Base-by-base conservation (phyloP, 2,329 filamentous ascomycete genomes). In the Alternaria arborescens region DNA sequence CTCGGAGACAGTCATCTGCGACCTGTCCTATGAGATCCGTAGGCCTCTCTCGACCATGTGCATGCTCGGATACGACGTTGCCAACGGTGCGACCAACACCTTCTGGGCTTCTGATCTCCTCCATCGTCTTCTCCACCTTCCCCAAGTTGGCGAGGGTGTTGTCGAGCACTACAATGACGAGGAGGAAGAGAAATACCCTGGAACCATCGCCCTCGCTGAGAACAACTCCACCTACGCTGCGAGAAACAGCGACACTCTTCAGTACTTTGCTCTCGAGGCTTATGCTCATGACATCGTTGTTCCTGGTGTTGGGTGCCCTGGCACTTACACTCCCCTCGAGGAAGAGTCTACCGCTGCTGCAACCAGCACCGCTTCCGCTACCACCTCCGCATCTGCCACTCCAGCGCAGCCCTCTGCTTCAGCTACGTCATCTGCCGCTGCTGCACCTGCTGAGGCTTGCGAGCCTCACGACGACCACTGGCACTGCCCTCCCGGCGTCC, bases 1-100 rank as follows among this genome's bases (percentile, higher is more conserved):
- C 3, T 77, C 82, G 1, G 88, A 91, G 76, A 91, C 89, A 2
- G 89, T 91, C 65, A 91, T 91, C 76, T 91, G 89, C 77, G 82
- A 84, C 5, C 80, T 86, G 2, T 90, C 88, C 2, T 91, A 87
- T 76, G 61, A 68, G 38, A 82, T 82, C 47, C 86, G 89, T 50
- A 84, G 82, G 36, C 83, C 82, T 20, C 83, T 91, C 8, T 80
- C 84, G 52, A 82, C 83, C 30, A 81, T 91, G 70, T 91, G 89
- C 75, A 83, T 82, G 26, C 79, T 84, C 18, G 89, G 89, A 52
- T 91, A 89, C 77, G 87, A 83, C 8, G 85, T 91, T 8, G 82
- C 87, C 6, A 78, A 78, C 12, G 83, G 82, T 5, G 77, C 82
- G 26, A 83, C 86, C 16, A 88, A 88, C 74, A 83, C 84, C 40